phyloP scores from a whole-genome alignment of 2,329 filamentous ascomycete genomes.

The Phialemoniopsis sp. region DNA sequence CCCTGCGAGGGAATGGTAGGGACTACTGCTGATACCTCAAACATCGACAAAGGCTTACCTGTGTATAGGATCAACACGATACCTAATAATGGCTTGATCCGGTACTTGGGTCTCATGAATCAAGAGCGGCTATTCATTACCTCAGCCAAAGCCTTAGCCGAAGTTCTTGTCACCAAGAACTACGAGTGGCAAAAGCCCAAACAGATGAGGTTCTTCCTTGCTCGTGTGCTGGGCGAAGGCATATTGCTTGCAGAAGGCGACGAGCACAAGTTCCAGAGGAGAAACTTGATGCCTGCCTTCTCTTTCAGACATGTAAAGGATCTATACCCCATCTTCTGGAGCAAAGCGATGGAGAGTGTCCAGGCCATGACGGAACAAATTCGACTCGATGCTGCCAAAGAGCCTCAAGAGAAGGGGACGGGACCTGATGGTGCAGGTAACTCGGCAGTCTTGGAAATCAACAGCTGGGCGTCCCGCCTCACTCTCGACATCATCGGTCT shows the following conservation, averaged over 20 bases:
- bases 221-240: slow-evolving; percentile 64
- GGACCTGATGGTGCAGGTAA: slow-evolving; percentile 14
- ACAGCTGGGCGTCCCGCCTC: slow-evolving; percentile 60
- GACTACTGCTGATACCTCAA: neutral
- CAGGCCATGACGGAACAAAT: slow-evolving; percentile 53
- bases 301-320: slow-evolving; percentile 82
- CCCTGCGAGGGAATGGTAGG: slow-evolving; percentile 47
- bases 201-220: slow-evolving; percentile 49
- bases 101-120: slow-evolving; percentile 61
- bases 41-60: slow-evolving; percentile 8
- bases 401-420: slow-evolving; percentile 19
- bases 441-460: slow-evolving; percentile 48
- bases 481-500: slow-evolving; percentile 74
- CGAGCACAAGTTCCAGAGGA: slow-evolving; percentile 78
- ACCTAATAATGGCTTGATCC: slow-evolving; percentile 65
- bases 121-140: slow-evolving; percentile 58
- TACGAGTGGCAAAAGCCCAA: slow-evolving; percentile 67
- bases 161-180: slow-evolving; percentile 64
- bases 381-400: slow-evolving; percentile 31
- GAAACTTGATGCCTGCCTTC: slow-evolving; percentile 77
- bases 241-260: slow-evolving; percentile 84
- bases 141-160: slow-evolving; percentile 61
- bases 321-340: slow-evolving; percentile 81
- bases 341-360: slow-evolving; percentile 66
- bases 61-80: slow-evolving; percentile 50